Conservation (phyloP, 1,284 basidiomycete genomes). For the Marasmius oreades region DNA sequence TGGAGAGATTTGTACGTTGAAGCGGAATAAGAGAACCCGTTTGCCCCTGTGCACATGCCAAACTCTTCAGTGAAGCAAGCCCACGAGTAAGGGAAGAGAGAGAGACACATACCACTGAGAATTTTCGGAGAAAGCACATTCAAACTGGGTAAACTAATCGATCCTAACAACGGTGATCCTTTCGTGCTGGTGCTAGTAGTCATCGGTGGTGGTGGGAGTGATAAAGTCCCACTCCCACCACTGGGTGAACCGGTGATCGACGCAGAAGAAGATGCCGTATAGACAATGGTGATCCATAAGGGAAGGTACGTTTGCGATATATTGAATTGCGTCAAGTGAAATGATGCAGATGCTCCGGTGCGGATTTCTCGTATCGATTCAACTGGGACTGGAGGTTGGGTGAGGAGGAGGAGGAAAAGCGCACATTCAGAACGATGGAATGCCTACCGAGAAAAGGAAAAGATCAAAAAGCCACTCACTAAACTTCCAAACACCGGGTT, state of each 20-base stretch:
- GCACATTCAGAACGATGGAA: not conserved
- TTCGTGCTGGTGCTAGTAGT: not conserved
- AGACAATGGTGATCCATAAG: conserved; percentile 78
- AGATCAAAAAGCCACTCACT: too few species aligned
- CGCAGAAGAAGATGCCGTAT: conserved; percentile 24
- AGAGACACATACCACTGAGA: not conserved
- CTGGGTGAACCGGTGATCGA: not conserved
- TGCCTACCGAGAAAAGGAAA: too few species aligned
- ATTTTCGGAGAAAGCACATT: not conserved
- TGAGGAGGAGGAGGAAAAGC: conserved; percentile 1
- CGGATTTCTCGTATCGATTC: conserved; percentile 92
- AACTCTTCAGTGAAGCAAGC: too few species aligned
- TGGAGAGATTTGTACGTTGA: conserved; percentile 90
- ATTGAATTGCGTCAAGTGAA: conserved; percentile 77
- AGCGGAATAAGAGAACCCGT: conserved; percentile 42
- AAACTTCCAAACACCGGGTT: conserved; percentile 54
- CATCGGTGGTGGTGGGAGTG: conserved; percentile 1
- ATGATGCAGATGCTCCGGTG: conserved; percentile 69
- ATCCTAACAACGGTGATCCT: not conserved
- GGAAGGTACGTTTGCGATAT: conserved; percentile 58
- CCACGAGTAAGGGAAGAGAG: not conserved
- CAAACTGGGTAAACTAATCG: not conserved
- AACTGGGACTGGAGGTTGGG: conserved; percentile 72
- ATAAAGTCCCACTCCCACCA: not conserved
- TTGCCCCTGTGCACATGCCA: not conserved